A percentile compares a stretch with the other conserved stretches of the same genome.
Evolutionary conservation across 345 rosid genomes (phyloP).

Genomic region (Moricandia arvensis): DNA sequence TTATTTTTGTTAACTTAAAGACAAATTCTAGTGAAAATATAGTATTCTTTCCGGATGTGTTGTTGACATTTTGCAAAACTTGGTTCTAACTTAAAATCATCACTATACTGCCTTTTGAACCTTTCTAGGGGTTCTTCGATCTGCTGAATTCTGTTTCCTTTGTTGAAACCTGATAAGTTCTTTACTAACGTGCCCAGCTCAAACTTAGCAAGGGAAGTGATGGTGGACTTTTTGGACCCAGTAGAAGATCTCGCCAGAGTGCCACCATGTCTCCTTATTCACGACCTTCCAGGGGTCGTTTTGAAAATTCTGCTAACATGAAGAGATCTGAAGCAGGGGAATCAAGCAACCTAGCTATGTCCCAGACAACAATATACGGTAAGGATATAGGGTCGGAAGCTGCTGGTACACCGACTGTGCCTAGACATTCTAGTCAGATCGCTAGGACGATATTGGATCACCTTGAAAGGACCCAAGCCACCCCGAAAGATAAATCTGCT

Average conservation of each 20-base stretch:
- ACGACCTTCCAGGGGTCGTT: constrained; percentile 36
- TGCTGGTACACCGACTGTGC: constrained; percentile 53
- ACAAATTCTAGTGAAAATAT: background rate
- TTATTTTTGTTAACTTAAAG: background rate
- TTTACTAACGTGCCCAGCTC: constrained; percentile 36
- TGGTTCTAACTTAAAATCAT: constrained; percentile 13
- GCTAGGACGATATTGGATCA: constrained; percentile 79
- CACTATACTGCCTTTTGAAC: constrained; percentile 8
- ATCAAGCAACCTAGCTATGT: constrained; percentile 40
- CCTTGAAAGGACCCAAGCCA: constrained; percentile 64
- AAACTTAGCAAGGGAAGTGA: constrained; percentile 42
- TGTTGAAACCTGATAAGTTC: constrained; percentile 11
- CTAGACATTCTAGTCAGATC: constrained; percentile 70
- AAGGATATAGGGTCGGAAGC: constrained; percentile 44
- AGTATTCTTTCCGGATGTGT: background rate
- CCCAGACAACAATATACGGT: constrained; percentile 34
- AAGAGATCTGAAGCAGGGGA: constrained; percentile 50
- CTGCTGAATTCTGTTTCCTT: constrained; percentile 1
- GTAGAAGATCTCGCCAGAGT: constrained; percentile 51
- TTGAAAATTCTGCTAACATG: constrained; percentile 42
- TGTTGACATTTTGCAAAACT: constrained; percentile 21
- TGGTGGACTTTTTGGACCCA: constrained; percentile 73
- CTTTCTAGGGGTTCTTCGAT: background rate
- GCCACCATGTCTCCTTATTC: constrained; percentile 42
- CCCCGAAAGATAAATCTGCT: constrained; percentile 62